Evolutionary conservation across 2,329 filamentous ascomycete genomes (phyloP), one percentile per base, ranked within the genome.

Genomic region (Fusarium armeniacum): DNA sequence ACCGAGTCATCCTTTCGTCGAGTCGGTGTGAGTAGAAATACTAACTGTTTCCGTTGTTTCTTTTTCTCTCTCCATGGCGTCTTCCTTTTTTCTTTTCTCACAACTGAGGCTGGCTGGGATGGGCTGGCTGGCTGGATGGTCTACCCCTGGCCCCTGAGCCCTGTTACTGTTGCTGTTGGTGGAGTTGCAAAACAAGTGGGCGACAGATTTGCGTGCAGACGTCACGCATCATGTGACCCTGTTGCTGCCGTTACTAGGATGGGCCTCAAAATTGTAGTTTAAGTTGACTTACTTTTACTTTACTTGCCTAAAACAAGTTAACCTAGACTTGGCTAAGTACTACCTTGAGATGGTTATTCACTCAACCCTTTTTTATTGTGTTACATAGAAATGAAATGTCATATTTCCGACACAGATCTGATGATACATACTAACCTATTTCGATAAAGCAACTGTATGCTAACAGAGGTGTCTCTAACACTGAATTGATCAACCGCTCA

Each of bases 221-320:
- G 58, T 59, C 60, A 57, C 30, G n/a, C 49, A 66, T 74, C 72
- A 74, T 74, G 72, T 74, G 72, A 74, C 43, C 45, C 24, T 38
- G 32, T 36, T 56, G 41, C 40, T 36, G 16, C 22, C 33, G n/a
- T 20, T 52, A 24, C 49, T 41, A 38, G 58, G 62, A 52, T 59
- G 55, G 51, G 40, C 43, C 46, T 41, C 49, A 33, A 32, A 26
- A 50, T 24, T 24, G 32, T 51, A 47, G 44, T 49, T 36, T 56
- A 33, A 56, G 36, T 26, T 45, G 38, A 45, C 28, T 54, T 33
- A 24, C 26, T 12, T 53, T 52, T 28, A 44, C 26, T 24, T 24
- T 16, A n/a, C 46, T 50, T 50, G 46, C 22, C 47, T 52, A 52
- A 20, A 30, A 40, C 33, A 26, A 26, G 35, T 41, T 40, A 28